A percentile compares a stretch with the other conserved stretches of the same genome.
phyloP scores from a whole-genome alignment of 306 rosid species.

The Fagus sylvatica region DNA sequence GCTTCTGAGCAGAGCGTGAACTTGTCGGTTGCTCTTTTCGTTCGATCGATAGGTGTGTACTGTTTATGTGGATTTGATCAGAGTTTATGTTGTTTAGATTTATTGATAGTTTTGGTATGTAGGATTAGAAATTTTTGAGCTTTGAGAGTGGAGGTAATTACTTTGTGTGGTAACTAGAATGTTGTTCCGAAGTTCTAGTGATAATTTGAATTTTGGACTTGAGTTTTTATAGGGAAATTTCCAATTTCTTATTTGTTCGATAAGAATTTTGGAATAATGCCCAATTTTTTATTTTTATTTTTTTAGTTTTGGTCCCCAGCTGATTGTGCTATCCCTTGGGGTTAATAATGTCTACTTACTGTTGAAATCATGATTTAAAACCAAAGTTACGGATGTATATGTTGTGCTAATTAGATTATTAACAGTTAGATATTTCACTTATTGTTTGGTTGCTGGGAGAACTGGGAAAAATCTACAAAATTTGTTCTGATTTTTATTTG shows the following conservation, averaged over 20 bases:
- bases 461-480: background rate
- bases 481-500: background rate
- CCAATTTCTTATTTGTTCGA: too few species aligned
- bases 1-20: background rate
- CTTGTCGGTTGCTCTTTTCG: constrained; percentile 2
- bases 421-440: background rate
- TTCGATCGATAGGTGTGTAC: background rate
- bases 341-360: too few species aligned
- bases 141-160: background rate
- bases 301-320: too few species aligned
- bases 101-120: background rate
- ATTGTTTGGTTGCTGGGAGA: background rate
- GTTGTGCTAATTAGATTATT: too few species aligned
- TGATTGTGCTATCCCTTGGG: too few species aligned
- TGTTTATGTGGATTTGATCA: too few species aligned
- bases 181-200: background rate
- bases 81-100: background rate
- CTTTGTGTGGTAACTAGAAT: background rate
- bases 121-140: background rate
- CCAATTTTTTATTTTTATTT: too few species aligned
- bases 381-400: too few species aligned
- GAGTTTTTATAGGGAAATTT: too few species aligned
- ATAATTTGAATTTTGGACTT: background rate
- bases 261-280: too few species aligned
- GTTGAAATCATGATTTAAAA: too few species aligned